Percentiles rank a stretch among this genome's conserved stretches.
Conservation (phyloP, 129 eudicot species). For the Pittosporum tobira region DNA sequence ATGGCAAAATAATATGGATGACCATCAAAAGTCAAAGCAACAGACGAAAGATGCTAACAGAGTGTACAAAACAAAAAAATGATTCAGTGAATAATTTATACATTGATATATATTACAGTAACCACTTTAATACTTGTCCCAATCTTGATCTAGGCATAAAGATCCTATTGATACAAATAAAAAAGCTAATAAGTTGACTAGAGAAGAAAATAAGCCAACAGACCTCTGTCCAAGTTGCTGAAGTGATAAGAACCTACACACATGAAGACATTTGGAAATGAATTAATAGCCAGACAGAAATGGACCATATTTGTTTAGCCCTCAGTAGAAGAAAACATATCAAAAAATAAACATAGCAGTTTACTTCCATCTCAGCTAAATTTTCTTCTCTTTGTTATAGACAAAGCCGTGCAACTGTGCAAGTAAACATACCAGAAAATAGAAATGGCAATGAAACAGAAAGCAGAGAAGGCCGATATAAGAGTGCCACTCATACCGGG, state of each 20-base stretch:
- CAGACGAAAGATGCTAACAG: no score
- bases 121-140: no score
- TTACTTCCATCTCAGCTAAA: background rate
- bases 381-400: background rate
- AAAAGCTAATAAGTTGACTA: no score
- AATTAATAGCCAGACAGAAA: background rate
- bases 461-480: slow-evolving; percentile 19
- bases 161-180: no score
- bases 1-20: no score
- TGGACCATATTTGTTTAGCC: background rate
- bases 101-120: no score
- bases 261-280: background rate
- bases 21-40: no score
- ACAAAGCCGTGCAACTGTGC: background rate
- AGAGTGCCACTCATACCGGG: slow-evolving; percentile 37
- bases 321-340: no score
- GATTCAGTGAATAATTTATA: no score
- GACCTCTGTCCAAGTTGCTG: background rate
- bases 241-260: background rate
- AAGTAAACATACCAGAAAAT: slow-evolving; percentile 4
- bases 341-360: no score
- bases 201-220: no score
- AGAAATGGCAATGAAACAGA: slow-evolving; percentile 18
- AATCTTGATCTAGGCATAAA: background rate
- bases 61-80: no score